Base-by-base conservation (phyloP, 176 grass and related monocot genomes). In the Urochloa ruziziensis region DNA sequence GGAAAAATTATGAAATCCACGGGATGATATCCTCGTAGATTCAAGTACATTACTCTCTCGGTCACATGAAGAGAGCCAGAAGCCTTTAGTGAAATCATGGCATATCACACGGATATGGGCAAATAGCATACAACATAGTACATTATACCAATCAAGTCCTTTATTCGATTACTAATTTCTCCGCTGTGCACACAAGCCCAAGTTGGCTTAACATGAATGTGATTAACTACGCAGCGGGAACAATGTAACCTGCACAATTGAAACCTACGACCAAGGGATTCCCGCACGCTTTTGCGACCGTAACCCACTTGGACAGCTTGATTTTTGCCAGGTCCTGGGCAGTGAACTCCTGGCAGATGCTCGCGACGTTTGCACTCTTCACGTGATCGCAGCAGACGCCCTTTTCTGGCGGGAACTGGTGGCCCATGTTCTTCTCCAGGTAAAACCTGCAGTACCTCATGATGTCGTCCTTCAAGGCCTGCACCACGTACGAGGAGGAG, bases 321-420 rank as follows among this genome's bases (percentile, higher is more conserved):
- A 77, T 77, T 9, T 40, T 28, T 1, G n/a, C 74, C 74, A 0
- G 2, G 33, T 59, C 52, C 0, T 1, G 6, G 0, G 0, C 54
- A 3, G 35, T 77, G 27, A 77, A 77, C 0, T 42, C 1, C 0
- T 9, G 3, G 37, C 74, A 61, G 25, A 77, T 12, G 0, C 61
- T 0, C 7, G 4, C 14, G 7, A 77, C 36, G 74, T 77, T 29
- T 4, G 74, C 74, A 2, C 0, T 0, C 5, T 24, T 42, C 6
- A 77, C 54, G 0, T 3, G 1, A 7, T 42, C 1, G 53, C 74
- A 77, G 54, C 74, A 77, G 2, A 0, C 1, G 1, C 53, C 28
- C 0, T 0, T 0, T 3, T 4, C 0, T 1, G 1, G 0, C 0
- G 74, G 74, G 4, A 5, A 0, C 14, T 7, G 0, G 21, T 14